These are phyloP conservation scores for Flaveria bidentis DNA, from an alignment of 129 eudicot species.

Conservation along the genomic window DNA sequence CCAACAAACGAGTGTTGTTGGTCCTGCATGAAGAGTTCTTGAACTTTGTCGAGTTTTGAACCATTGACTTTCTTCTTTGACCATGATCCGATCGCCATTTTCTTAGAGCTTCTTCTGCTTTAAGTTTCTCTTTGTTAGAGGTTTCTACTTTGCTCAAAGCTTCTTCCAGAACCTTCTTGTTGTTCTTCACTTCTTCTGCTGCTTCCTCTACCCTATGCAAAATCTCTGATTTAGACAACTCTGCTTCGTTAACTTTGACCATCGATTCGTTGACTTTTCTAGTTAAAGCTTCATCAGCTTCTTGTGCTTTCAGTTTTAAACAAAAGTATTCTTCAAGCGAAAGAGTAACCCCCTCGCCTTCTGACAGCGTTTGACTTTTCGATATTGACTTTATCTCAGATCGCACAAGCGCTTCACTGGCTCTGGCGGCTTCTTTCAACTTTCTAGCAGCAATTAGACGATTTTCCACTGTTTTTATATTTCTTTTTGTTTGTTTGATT, in stretches of 20 bases:
- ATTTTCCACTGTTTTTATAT: constrained; percentile 67
- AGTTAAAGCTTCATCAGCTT: constrained; percentile 57
- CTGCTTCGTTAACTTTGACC: constrained; percentile 58
- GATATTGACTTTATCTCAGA: constrained; percentile 72
- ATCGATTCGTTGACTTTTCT: constrained; percentile 45
- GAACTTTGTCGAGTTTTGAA: constrained; percentile 69
- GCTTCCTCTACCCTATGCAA: constrained; percentile 69
- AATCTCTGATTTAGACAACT: constrained; percentile 55
- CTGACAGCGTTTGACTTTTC: constrained; percentile 34
- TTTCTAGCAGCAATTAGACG: constrained; percentile 72
- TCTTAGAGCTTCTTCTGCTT: constrained; percentile 75
- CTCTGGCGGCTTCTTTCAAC: constrained; percentile 84
- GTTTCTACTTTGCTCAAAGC: constrained; percentile 69
- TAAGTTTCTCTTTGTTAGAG: constrained; percentile 64
- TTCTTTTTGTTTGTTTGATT: constrained; percentile 66
- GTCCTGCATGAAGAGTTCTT: constrained; percentile 53
- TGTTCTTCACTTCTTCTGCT: constrained; percentile 64
- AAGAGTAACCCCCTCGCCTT: constrained; percentile 56
- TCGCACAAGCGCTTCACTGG: constrained; percentile 79
- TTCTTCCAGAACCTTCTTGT: constrained; percentile 66
- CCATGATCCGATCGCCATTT: constrained; percentile 88
- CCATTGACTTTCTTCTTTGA: constrained; percentile 57
- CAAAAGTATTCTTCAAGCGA: constrained; percentile 61
- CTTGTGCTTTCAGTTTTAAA: constrained; percentile 54
- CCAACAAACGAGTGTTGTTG: constrained; percentile 45